These are phyloP conservation scores for Croton setiger DNA, from an alignment of 441 rosid species.

Conservation along the genomic window DNA sequence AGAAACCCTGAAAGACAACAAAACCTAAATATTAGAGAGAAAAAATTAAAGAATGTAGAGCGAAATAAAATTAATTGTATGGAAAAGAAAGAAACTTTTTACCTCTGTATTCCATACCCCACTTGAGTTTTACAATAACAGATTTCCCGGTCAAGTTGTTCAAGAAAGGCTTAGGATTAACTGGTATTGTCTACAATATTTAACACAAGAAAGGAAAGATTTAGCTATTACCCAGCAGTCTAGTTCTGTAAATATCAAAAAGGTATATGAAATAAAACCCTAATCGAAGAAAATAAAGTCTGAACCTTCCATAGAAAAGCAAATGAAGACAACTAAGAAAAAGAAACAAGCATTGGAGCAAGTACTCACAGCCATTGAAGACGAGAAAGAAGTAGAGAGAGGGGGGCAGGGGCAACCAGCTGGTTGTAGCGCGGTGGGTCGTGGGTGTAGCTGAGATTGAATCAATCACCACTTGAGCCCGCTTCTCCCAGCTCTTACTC, in stretches of 20 bases:
- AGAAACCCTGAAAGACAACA: conserved; percentile 57
- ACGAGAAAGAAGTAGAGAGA: not conserved
- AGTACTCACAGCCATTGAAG: conserved; percentile 24
- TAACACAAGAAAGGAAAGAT: not conserved
- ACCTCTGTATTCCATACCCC: conserved; percentile 99
- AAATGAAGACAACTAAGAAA: not conserved
- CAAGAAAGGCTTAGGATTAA: conserved; percentile 83
- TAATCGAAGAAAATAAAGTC: not conserved
- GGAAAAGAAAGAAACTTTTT: not conserved
- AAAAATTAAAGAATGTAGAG: not conserved
- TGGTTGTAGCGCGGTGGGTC: not conserved
- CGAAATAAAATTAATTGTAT: not conserved
- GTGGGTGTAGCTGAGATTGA: no score
- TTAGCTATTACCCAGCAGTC: no score
- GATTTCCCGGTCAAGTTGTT: conserved; percentile 89
- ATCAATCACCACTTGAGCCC: no score
- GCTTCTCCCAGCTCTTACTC: no score
- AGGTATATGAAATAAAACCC: not conserved
- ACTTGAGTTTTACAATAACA: conserved; percentile 81
- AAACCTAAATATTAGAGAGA: not conserved
- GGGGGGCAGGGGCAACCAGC: not conserved
- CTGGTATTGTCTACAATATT: conserved; percentile 62
- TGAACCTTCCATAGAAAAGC: not conserved
- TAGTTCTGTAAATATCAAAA: no score
- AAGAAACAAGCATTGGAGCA: not conserved